phyloP scores from a whole-genome alignment of 306 rosid species.

The Chamaecrista fasciculata region DNA sequence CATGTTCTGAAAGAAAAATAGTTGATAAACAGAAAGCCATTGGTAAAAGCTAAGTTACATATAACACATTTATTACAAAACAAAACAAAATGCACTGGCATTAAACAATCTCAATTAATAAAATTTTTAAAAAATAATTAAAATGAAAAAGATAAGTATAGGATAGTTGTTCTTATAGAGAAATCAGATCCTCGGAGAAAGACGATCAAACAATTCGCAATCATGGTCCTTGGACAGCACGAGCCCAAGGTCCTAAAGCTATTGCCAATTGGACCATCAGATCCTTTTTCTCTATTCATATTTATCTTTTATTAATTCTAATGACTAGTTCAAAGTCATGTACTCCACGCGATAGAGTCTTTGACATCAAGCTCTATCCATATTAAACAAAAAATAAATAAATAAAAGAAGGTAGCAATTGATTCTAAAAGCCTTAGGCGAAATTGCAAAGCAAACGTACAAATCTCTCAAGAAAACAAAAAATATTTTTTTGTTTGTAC shows the following conservation, averaged over 20 bases:
- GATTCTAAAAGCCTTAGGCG: neutral
- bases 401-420: constrained; percentile 10
- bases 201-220: neutral
- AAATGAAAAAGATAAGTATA: neutral
- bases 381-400: too few relatives aligned
- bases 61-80: constrained; percentile 5
- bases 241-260: constrained; percentile 12
- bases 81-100: constrained; percentile 7
- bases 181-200: constrained; percentile 11
- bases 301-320: neutral
- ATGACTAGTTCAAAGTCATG: neutral
- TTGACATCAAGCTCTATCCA: neutral
- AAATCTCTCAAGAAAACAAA: neutral
- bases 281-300: neutral
- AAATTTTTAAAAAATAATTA: neutral
- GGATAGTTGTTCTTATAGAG: constrained; percentile 10
- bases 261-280: constrained; percentile 15
- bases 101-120: constrained; percentile 9
- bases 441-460: neutral
- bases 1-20: constrained; percentile 73
- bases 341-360: neutral
- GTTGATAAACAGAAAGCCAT: constrained; percentile 27
- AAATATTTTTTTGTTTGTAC: neutral
- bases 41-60: neutral
- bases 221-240: neutral